Base-by-base conservation (phyloP, 2,329 filamentous ascomycete species). In the Phaeophleospora eucalypticola region DNA sequence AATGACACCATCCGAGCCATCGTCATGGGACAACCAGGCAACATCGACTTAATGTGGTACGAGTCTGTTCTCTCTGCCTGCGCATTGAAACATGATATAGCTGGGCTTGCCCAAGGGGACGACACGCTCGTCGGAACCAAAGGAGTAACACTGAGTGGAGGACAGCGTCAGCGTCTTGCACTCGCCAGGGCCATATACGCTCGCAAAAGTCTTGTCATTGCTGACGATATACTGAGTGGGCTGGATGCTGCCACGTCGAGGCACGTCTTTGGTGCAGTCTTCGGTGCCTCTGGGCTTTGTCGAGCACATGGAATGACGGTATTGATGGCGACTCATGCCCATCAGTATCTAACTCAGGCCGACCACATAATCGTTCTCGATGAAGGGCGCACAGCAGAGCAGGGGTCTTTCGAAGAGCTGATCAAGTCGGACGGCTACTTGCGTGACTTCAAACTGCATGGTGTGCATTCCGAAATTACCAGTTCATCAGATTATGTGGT, bases 161-260 rank as follows among this genome's bases (percentile, higher is more conserved):
- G 88, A 0, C 88, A 94, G 66, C 82, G 87, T 60, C 90, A 87
- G 85, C 79, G 88, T 43, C 78, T 93, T 24, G 87, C 86, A 0
- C 81, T 94, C 56, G 88, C 87, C 2, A 76, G 88, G 38, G 87
- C 87, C 1, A 73, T 93, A 15, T 93, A 93, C 65, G 90, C 86
- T 2, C 76, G 87, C 12, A 86, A 86, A 1, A 83, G 84, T 0
- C 83, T 89, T 52, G 71, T 94, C 4, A 72, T 93, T 15, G 74
- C 93, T 58, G 88, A 94, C 63, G 88, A 94, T 60, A 87, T 91
- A 34, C 90, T 94, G 65, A 61, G 72, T 43, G 83, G 87, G 8
- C 81, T 93, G 7, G 88, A 94, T 65, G 84, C 65, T 1, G 59
- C 67, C 3, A 80, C 76, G 0, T 64, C 71, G 9, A 56, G 66